Evolutionary conservation across 352 stramenopile genomes (phyloP), one percentile per base, ranked within the genome.

Genomic region (Aphanomyces invadans): DNA sequence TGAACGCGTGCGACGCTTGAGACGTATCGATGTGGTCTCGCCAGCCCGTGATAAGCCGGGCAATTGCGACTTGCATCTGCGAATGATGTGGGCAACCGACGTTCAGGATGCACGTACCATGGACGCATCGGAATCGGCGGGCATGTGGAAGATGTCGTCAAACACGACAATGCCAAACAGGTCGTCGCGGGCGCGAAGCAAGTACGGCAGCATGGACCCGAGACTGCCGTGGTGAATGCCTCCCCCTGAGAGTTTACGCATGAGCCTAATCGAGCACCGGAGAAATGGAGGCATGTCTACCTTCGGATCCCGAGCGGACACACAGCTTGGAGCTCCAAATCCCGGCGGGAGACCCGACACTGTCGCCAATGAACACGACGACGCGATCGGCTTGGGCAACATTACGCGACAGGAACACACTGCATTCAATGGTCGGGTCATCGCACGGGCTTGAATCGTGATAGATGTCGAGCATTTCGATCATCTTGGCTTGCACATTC

Each of bases 191-290:
- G 78, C 77, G 64, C 86, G 86, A 62, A 81, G 74, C 56, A 87
- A 75, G 73, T 87, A 89, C n/a, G 80, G 80, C 52, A 89, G 70
- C 80, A 89, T 89, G 21, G 78, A 87, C 2, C 80, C 80, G 26
- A 89, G 71, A 71, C 78, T 86, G 52, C 80, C 80, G 55, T 87
- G 86, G 46, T 84, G 83, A 62, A 89, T 87, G n/a, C 80, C 80
- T 21, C 80, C 80, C 21, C 79, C 73, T 78, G 25, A 60, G 21
- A 2, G 52, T 32, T 4, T 38, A 38, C 25, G 36, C 19, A 62
- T 52, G 17, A 61, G 9, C 21, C 49, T 33, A 19, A 39, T 4
- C 31, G 26, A 53, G 17, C 19, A 61, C 12, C 1, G 31, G 28
- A 29, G 32, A 39, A 11, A 70, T 31, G 19, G 33, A 39, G 15